Evolutionary conservation across 345 rosid species (phyloP).

Genomic region (Bruguiera parviflora): DNA sequence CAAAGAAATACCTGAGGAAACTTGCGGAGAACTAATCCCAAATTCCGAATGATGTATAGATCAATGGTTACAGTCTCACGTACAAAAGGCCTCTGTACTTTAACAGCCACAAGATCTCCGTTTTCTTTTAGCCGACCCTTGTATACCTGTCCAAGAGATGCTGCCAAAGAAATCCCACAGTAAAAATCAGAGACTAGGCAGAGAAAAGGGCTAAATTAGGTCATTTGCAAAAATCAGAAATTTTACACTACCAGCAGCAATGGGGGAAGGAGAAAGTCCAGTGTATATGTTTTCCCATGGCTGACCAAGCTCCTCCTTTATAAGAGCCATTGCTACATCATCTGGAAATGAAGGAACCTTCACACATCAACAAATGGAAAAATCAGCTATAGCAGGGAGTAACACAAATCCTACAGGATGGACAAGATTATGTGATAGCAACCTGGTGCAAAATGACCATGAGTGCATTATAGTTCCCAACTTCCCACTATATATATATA

Average conservation of each 20-base stretch:
- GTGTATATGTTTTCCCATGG: constrained; percentile 87
- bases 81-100: constrained; percentile 94
- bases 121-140: constrained; percentile 85
- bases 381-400: constrained; percentile 16
- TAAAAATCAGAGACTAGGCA: constrained; percentile 7
- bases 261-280: constrained; percentile 89
- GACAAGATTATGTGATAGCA: not conserved
- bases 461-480: not conserved
- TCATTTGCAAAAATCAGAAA: constrained; percentile 5
- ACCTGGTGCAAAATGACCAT: not conserved
- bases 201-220: constrained; percentile 1
- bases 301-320: constrained; percentile 89
- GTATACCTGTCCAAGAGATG: constrained; percentile 95
- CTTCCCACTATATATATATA: not conserved
- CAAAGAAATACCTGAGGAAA: constrained; percentile 78
- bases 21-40: constrained; percentile 75
- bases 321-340: constrained; percentile 93
- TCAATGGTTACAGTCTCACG: constrained; percentile 96
- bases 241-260: constrained; percentile 74
- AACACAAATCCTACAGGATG: not conserved
- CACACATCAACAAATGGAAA: constrained; percentile 30
- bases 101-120: constrained; percentile 92
- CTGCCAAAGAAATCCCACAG: constrained; percentile 41
- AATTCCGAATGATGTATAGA: constrained; percentile 72
- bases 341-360: constrained; percentile 99